These are phyloP conservation scores for Malassezia sp. DNA, from an alignment of 1,284 basidiomycete species.

Conservation along the genomic window DNA sequence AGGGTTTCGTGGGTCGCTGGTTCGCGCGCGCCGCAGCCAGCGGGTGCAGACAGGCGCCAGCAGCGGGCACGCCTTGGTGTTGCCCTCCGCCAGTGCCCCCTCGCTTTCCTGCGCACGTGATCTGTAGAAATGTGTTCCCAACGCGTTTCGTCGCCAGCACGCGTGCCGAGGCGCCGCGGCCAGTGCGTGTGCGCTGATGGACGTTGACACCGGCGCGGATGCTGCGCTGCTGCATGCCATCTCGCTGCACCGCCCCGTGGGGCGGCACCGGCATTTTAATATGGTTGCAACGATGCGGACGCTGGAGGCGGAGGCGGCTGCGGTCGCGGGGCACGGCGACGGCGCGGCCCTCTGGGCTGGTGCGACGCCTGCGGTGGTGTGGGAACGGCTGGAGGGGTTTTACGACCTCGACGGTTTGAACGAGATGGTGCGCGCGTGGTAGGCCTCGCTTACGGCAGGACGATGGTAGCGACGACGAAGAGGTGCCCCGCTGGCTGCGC, in stretches of 20 bases:
- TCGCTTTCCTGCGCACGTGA: too few relatives aligned
- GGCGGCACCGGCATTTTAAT: constrained; percentile 37
- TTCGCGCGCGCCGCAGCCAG: too few relatives aligned
- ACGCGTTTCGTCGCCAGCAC: too few relatives aligned
- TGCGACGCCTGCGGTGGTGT: constrained; percentile 18
- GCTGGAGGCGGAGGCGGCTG: constrained; percentile 13
- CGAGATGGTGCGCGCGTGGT: constrained; percentile 20
- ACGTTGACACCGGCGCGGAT: constrained; percentile 13
- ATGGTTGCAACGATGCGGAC: constrained; percentile 25
- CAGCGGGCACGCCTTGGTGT: too few relatives aligned
- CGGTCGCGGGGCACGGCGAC: background rate
- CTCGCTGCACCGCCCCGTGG: constrained; percentile 27
- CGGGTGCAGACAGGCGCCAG: too few relatives aligned
- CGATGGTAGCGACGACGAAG: constrained; percentile 12
- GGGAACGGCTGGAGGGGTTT: constrained; percentile 24
- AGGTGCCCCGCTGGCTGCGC: constrained; percentile 7
- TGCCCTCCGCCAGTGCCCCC: too few relatives aligned
- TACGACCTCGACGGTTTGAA: constrained; percentile 35
- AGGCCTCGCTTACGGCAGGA: background rate
- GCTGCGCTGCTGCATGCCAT: constrained; percentile 29
- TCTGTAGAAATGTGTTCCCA: too few relatives aligned
- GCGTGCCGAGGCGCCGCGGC: too few relatives aligned
- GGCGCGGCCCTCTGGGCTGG: too few relatives aligned
- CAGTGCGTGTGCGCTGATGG: too few relatives aligned
- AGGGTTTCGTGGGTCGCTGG: too few relatives aligned